These are phyloP conservation scores for Durotheca rogersii DNA, from an alignment of 495 filamentous ascomycete genomes.

Conservation along the genomic window DNA sequence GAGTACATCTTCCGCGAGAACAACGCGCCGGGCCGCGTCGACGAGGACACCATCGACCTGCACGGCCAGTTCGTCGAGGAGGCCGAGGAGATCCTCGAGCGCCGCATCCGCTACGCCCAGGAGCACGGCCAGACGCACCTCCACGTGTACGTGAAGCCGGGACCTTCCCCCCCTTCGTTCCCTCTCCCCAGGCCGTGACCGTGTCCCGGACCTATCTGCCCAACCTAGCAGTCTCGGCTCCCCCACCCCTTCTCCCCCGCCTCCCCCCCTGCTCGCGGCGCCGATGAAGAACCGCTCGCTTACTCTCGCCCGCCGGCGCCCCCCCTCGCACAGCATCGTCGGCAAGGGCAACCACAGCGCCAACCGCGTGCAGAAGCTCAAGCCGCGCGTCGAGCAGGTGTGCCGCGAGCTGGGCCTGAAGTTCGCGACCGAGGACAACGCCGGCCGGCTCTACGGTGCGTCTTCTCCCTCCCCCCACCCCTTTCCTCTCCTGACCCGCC, in stretches of 20 bases:
- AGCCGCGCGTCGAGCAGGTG: slow-evolving; percentile 82
- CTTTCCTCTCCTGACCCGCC: no score
- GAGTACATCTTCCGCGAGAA: slow-evolving; percentile 95
- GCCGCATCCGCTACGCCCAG: slow-evolving; percentile 74
- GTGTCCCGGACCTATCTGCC: no score
- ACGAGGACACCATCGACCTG: slow-evolving; percentile 83
- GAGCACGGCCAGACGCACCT: slow-evolving; percentile 72
- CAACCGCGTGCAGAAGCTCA: slow-evolving; percentile 82
- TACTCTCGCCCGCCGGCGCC: no score
- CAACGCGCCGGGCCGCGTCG: slow-evolving; percentile 69
- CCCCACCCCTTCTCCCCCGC: no score
- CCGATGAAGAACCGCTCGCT: no score
- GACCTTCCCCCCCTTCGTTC: slow-evolving; percentile 35
- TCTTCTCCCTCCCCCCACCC: slow-evolving; percentile 52
- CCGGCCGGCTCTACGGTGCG: slow-evolving; percentile 68
- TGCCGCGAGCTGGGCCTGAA: slow-evolving; percentile 79
- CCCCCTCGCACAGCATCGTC: slow-evolving; percentile 61
- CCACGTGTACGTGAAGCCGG: slow-evolving; percentile 57
- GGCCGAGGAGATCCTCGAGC: slow-evolving; percentile 83
- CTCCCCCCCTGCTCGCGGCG: no score
- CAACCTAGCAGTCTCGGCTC: no score
- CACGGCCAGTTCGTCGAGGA: slow-evolving; percentile 94
- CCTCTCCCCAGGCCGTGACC: no score
- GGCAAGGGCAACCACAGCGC: slow-evolving; percentile 89
- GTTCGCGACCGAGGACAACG: slow-evolving; percentile 82